Evolutionary conservation across 169 alveolate species (phyloP).

Genomic region (Babesia ovis): DNA sequence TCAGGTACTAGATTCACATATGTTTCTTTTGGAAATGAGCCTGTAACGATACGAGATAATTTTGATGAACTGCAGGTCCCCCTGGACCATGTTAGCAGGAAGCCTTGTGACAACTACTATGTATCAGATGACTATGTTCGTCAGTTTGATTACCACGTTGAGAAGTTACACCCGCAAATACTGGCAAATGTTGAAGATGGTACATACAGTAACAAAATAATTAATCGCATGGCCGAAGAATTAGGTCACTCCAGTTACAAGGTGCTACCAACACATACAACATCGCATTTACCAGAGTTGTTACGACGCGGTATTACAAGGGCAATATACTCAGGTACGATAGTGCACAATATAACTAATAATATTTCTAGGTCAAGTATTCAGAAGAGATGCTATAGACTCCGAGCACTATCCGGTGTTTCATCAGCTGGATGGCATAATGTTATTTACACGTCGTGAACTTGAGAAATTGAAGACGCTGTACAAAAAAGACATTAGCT

Average conservation of each 20-base stretch:
- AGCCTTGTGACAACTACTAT: slow-evolving; percentile 86
- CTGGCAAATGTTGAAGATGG: slow-evolving; percentile 43
- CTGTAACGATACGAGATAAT: slow-evolving; percentile 70
- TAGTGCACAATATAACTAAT: background rate
- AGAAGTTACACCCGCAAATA: slow-evolving; percentile 5
- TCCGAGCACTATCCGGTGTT: slow-evolving; percentile 92
- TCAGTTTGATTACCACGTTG: slow-evolving; percentile 18
- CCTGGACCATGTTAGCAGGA: slow-evolving; percentile 85
- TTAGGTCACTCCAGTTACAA: slow-evolving; percentile 48
- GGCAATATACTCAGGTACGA: slow-evolving; percentile 79
- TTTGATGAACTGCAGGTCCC: slow-evolving; percentile 89
- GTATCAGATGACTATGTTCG: slow-evolving; percentile 66
- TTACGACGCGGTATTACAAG: slow-evolving; percentile 75
- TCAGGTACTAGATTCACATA: slow-evolving; percentile 7
- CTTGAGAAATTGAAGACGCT: slow-evolving; percentile 37
- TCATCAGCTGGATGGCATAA: slow-evolving; percentile 88
- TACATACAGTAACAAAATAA: slow-evolving; percentile 51
- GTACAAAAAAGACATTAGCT: background rate
- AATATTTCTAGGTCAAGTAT: slow-evolving; percentile 83
- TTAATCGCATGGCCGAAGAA: slow-evolving; percentile 25
- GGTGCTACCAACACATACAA: slow-evolving; percentile 87
- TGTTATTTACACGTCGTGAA: slow-evolving; percentile 51
- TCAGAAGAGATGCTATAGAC: slow-evolving; percentile 90
- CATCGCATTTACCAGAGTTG: slow-evolving; percentile 86
- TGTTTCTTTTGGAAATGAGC: slow-evolving; percentile 24